These are phyloP conservation scores for Verbascum thapsus DNA, from an alignment of 257 asterid genomes.

Conservation along the genomic window DNA sequence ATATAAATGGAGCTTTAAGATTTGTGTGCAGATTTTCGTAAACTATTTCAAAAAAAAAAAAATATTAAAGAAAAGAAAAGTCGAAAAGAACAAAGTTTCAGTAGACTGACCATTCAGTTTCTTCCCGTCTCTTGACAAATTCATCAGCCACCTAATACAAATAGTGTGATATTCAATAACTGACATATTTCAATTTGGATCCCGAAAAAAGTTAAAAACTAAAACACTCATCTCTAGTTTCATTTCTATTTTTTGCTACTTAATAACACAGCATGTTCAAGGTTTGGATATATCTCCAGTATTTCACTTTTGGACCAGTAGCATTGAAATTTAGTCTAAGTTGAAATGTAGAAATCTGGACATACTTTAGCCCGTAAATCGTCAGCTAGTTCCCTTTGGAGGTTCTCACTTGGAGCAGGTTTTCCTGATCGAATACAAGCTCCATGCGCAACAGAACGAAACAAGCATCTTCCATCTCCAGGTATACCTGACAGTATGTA, in stretches of 20 bases:
- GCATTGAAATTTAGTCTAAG: background rate
- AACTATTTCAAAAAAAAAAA: background rate
- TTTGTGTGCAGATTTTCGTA: background rate
- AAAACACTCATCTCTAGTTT: slow-evolving; percentile 2
- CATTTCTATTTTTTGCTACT: background rate
- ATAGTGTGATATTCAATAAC: no score
- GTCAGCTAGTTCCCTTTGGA: slow-evolving; percentile 82
- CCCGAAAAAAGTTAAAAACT: no score
- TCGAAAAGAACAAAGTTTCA: slow-evolving; percentile 13
- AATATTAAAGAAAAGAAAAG: background rate
- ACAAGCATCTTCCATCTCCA: slow-evolving; percentile 98
- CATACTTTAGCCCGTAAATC: slow-evolving; percentile 82
- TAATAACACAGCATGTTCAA: background rate
- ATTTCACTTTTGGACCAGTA: background rate
- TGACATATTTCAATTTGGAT: no score
- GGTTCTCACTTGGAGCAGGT: slow-evolving; percentile 67
- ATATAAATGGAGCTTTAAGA: background rate
- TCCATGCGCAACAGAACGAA: slow-evolving; percentile 93
- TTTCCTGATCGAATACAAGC: slow-evolving; percentile 84
- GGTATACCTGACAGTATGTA: slow-evolving; percentile 71
- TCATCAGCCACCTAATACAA: slow-evolving; percentile 80
- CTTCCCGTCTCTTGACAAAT: slow-evolving; percentile 75
- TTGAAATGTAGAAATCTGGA: slow-evolving; percentile 19
- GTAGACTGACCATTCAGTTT: slow-evolving; percentile 81
- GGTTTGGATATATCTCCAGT: background rate